Evolutionary conservation across 2,329 filamentous ascomycete genomes (phyloP).

Genomic region (Cytospora piceae): DNA sequence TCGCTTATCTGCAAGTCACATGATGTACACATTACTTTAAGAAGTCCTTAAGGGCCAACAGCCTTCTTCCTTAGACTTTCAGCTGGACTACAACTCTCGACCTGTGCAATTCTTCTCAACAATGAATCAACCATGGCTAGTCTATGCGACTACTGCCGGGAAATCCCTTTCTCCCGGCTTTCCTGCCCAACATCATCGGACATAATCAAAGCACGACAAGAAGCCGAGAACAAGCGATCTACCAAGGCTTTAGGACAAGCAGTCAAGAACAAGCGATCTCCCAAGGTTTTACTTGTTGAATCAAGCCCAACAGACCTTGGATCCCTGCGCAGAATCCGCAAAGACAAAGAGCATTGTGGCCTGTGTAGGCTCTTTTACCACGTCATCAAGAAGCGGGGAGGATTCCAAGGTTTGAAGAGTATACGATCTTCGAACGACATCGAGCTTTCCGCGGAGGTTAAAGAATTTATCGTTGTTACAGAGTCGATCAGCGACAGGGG

Average conservation of each 20-base stretch:
- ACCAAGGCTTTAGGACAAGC: no score
- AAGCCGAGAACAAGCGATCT: not conserved
- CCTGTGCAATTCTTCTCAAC: not conserved
- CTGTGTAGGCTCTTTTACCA: not conserved
- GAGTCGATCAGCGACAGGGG: not conserved
- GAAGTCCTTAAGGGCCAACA: no score
- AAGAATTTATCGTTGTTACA: not conserved
- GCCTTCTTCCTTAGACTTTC: not conserved
- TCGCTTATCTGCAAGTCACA: no score
- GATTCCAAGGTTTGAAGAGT: not conserved
- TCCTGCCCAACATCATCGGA: not conserved
- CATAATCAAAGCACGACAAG: not conserved
- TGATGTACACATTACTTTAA: no score
- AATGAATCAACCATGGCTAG: not conserved
- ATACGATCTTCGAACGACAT: not conserved
- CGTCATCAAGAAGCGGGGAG: not conserved
- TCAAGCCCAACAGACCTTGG: not conserved
- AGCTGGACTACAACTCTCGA: not conserved
- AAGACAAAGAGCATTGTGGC: not conserved
- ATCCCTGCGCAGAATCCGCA: not conserved
- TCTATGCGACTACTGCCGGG: not conserved
- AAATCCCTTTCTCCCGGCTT: not conserved
- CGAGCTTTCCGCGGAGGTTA: no score
- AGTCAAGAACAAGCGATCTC: no score
- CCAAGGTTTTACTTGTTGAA: no score